A percentile compares a stretch with the other conserved stretches of the same genome.
Evolutionary conservation across 257 asterid species (phyloP).

Genomic region (Haberlea rhodopensis): DNA sequence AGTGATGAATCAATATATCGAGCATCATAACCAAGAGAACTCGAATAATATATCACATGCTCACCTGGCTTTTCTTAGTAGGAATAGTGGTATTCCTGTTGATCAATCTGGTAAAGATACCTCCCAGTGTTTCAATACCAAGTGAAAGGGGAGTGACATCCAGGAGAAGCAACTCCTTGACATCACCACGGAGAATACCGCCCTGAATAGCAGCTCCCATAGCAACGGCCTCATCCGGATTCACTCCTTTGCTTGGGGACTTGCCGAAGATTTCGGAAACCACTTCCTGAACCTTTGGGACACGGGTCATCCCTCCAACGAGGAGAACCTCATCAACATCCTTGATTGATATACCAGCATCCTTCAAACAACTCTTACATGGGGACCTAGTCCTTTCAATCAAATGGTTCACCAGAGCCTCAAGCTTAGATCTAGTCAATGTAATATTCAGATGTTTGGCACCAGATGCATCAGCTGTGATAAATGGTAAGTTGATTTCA

Average conservation of each 20-base stretch:
- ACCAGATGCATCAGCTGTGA: conserved; percentile 69
- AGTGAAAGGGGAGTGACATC: conserved; percentile 78
- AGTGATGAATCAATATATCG: not conserved
- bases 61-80: conserved; percentile 70
- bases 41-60: not conserved
- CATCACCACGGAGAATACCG: conserved; percentile 71
- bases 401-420: conserved; percentile 55
- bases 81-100: conserved; percentile 76
- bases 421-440: conserved; percentile 66
- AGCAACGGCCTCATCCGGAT: conserved; percentile 81
- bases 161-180: conserved; percentile 65
- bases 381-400: conserved; percentile 71
- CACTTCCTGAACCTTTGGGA: conserved; percentile 69
- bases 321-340: conserved; percentile 77
- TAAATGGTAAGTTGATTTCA: conserved; percentile 67
- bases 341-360: conserved; percentile 56
- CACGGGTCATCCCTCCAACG: conserved; percentile 83
- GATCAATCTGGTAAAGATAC: conserved; percentile 67
- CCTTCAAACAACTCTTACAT: conserved; percentile 73
- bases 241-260: conserved; percentile 77
- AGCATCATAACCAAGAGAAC: not conserved
- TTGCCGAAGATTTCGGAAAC: conserved; percentile 70
- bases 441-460: conserved; percentile 68
- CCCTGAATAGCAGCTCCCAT: conserved; percentile 86
- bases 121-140: conserved; percentile 75